Base-by-base conservation (phyloP, 768 basidiomycete genomes). In the Boletales sp. region DNA sequence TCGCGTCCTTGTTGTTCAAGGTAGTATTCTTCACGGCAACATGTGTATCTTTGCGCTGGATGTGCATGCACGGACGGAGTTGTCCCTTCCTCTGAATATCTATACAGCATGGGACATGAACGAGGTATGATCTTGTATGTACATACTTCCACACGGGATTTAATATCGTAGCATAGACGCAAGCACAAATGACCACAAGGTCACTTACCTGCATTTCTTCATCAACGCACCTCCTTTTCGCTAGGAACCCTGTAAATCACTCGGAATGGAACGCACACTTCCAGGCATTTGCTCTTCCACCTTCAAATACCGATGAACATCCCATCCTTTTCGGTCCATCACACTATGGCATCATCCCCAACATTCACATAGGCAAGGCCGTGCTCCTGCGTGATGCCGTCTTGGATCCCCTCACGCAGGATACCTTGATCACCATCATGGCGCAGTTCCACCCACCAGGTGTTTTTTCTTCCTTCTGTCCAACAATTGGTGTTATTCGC, bases 141-240 rank as follows among this genome's bases (percentile, higher is more conserved):
- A 9, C 4, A 11, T 15, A 21, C 12, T n/a, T 5, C 35, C 30
- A 7, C 19, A 0, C 7, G 10, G 4, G 5, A 12, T 19, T 18
- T 12, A 15, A 51, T 11, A 7, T 24, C 18, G 31, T 14, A 6
- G 13, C 30, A 31, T 34, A 61, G 60, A 10, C 40, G 4, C 6
- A 38, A 31, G 24, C 35, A 27, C 10, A 13, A 14, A 13, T 2
- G 4, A 10, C 5, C 3, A 30, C 18, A 2, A 30, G 24, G 12
- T 4, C 13, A 8, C 42, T 39, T 6, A 24, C 7, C 12, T 37
- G 42, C 15, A 29, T 61, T 19, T 61, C 60, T 5, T 62, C 60
- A 12, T 62, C 60, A 17, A 61, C 60, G 4, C 60, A 61, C 40
- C 18, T 61, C 8, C 14, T 62, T 2, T n/a, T 62, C 8, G 44